phyloP scores from a whole-genome alignment of 345 rosid species.

The Brassica rapa region DNA sequence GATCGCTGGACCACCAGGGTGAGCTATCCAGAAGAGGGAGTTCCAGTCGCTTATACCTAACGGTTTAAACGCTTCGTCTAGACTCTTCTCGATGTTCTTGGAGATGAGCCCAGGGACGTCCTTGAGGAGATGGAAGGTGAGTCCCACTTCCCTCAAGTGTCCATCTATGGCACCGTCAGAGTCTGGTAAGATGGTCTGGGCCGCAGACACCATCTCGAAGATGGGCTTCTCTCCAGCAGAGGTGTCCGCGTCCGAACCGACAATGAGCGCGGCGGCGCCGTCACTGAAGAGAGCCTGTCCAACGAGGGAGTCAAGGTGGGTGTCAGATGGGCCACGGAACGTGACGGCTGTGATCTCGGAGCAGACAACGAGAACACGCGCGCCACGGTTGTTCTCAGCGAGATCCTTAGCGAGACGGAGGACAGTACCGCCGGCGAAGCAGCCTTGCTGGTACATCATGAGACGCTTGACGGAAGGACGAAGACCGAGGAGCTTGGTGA shows the following conservation, averaged over 20 bases:
- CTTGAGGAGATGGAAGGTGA: slow-evolving; percentile 62
- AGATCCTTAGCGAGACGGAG: slow-evolving; percentile 82
- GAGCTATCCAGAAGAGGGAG: slow-evolving; percentile 78
- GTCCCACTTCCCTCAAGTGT: slow-evolving; percentile 73
- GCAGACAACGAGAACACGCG: slow-evolving; percentile 78
- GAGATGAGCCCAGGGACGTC: slow-evolving; percentile 71
- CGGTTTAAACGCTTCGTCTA: slow-evolving; percentile 69
- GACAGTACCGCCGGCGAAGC: slow-evolving; percentile 83
- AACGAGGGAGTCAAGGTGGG: slow-evolving; percentile 65
- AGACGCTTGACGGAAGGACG: slow-evolving; percentile 73
- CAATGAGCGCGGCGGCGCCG: slow-evolving; percentile 66
- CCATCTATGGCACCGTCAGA: slow-evolving; percentile 73
- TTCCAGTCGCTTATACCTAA: slow-evolving; percentile 78
- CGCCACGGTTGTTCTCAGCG: slow-evolving; percentile 77
- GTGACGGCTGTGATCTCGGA: slow-evolving; percentile 77
- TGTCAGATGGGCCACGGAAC: slow-evolving; percentile 76
- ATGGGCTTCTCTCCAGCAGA: slow-evolving; percentile 55
- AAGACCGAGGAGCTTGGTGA: slow-evolving; percentile 79
- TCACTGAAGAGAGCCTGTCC: slow-evolving; percentile 78
- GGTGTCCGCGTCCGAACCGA: slow-evolving; percentile 62
- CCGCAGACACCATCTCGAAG: slow-evolving; percentile 62
- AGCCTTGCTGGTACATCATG: slow-evolving; percentile 74
- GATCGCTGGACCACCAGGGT: slow-evolving; percentile 81
- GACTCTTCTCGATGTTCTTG: slow-evolving; percentile 65
- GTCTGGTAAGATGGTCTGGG: slow-evolving; percentile 74